phyloP scores from a whole-genome alignment of 2,329 filamentous ascomycete genomes.

The Akanthomyces lecanii region DNA sequence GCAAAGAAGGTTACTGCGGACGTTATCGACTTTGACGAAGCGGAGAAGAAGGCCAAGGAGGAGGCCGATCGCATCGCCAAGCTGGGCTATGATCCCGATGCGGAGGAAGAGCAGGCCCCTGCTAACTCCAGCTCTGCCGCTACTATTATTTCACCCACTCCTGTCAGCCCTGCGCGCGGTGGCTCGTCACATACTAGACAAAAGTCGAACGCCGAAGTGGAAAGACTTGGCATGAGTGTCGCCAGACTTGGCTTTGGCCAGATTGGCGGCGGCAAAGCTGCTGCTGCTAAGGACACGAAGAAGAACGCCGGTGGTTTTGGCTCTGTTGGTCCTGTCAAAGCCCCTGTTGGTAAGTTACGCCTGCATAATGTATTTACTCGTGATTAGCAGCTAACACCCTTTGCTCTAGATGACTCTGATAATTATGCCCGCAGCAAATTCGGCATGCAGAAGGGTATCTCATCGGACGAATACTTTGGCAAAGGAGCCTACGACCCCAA shows the following conservation, averaged over 20 bases:
- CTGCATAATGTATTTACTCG: background rate
- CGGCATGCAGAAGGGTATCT: conserved; percentile 89
- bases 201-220: conserved; percentile 72
- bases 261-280: conserved; percentile 60
- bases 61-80: conserved; percentile 95
- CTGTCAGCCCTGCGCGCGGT: conserved; percentile 61
- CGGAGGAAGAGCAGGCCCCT: conserved; percentile 59
- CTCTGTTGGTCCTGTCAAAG: conserved; percentile 71
- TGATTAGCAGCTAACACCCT: background rate
- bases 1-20: conserved; percentile 84
- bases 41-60: conserved; percentile 94
- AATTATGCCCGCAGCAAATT: conserved; percentile 85
- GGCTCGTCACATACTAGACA: conserved; percentile 53
- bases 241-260: conserved; percentile 84
- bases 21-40: conserved; percentile 91
- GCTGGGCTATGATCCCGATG: conserved; percentile 90
- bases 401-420: conserved; percentile 63
- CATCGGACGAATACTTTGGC: conserved; percentile 96
- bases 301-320: conserved; percentile 86
- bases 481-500: conserved; percentile 80
- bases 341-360: conserved; percentile 57
- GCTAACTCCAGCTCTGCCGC: conserved; percentile 49
- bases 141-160: conserved; percentile 68
- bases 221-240: conserved; percentile 86
- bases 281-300: conserved; percentile 48